Evolutionary conservation across 257 asterid genomes (phyloP).

Genomic region (Jacaranda copaia): DNA sequence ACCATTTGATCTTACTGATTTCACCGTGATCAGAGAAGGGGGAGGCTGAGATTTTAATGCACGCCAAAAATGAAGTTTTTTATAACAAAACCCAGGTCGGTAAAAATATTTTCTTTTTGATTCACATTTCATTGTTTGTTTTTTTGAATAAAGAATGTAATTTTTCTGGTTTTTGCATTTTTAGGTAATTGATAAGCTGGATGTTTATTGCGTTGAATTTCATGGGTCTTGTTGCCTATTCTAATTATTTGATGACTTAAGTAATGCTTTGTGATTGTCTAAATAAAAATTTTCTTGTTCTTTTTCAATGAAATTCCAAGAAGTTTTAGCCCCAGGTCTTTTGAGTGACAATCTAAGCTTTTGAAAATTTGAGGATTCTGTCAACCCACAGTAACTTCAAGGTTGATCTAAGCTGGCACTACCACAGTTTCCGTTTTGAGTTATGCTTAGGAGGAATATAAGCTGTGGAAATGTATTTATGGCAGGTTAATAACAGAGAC

Average conservation of each 20-base stretch:
- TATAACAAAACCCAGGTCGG: slow-evolving; percentile 71
- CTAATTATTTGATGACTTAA: background rate
- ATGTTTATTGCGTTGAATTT: background rate
- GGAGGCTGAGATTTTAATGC: slow-evolving; percentile 73
- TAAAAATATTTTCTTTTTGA: background rate
- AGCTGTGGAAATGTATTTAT: slow-evolving; percentile 29
- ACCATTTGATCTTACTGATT: slow-evolving; percentile 54
- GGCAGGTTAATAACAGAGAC: slow-evolving; percentile 79
- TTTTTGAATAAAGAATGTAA: background rate
- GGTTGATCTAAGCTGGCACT: background rate
- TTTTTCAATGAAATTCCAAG: too few species aligned
- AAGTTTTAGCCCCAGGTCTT: background rate
- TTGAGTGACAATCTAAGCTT: background rate
- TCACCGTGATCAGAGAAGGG: slow-evolving; percentile 64
- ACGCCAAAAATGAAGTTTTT: slow-evolving; percentile 67
- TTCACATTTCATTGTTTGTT: background rate
- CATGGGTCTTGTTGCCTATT: background rate
- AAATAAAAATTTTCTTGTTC: too few species aligned
- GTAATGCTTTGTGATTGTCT: background rate
- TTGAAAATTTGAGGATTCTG: slow-evolving; percentile 43
- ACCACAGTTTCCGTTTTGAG: background rate
- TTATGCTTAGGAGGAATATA: background rate
- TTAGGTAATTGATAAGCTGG: too few species aligned
- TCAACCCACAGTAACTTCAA: background rate
- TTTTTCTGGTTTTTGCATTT: background rate